These are phyloP conservation scores for Musa beccarii DNA, from an alignment of 176 grass and related monocot species.

Conservation along the genomic window DNA sequence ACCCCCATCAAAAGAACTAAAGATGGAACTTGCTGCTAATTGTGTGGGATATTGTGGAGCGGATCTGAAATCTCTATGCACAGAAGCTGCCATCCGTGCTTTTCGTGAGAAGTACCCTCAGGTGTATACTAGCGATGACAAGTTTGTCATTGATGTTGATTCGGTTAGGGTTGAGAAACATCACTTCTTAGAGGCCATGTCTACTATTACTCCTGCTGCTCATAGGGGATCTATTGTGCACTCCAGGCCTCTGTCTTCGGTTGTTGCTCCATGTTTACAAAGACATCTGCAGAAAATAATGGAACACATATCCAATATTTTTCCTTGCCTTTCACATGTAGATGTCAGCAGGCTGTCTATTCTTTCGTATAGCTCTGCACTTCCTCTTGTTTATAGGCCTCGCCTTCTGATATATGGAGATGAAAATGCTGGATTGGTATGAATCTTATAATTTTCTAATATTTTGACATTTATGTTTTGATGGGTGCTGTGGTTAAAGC, in stretches of 20 bases:
- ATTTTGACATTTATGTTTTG: conserved; percentile 1
- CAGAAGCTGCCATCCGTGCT: conserved; percentile 91
- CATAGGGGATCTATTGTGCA: conserved; percentile 91
- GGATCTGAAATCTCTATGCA: conserved; percentile 94
- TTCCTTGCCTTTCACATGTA: conserved; percentile 57
- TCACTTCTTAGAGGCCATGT: conserved; percentile 99
- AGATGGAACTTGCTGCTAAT: conserved; percentile 87
- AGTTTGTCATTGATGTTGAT: conserved; percentile 98
- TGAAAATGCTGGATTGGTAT: conserved; percentile 86
- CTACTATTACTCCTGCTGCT: conserved; percentile 83
- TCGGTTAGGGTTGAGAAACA: conserved; percentile 67
- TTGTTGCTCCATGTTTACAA: conserved; percentile 74
- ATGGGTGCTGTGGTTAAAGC: conserved; percentile 26
- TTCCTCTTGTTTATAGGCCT: conserved; percentile 94
- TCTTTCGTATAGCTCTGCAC: conserved; percentile 62
- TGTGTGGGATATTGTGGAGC: conserved; percentile 99
- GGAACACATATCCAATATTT: conserved; percentile 64
- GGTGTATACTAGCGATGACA: conserved; percentile 97
- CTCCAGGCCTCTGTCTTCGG: conserved; percentile 68
- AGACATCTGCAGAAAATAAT: conserved; percentile 87
- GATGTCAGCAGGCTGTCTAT: conserved; percentile 61
- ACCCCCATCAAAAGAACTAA: conserved; percentile 65
- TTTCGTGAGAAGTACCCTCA: conserved; percentile 99
- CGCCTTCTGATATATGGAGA: conserved; percentile 79
- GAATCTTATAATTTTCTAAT: conserved; percentile 11